These are phyloP conservation scores for Trichosporon asahii DNA, from an alignment of 1,284 basidiomycete species.

Conservation along the genomic window DNA sequence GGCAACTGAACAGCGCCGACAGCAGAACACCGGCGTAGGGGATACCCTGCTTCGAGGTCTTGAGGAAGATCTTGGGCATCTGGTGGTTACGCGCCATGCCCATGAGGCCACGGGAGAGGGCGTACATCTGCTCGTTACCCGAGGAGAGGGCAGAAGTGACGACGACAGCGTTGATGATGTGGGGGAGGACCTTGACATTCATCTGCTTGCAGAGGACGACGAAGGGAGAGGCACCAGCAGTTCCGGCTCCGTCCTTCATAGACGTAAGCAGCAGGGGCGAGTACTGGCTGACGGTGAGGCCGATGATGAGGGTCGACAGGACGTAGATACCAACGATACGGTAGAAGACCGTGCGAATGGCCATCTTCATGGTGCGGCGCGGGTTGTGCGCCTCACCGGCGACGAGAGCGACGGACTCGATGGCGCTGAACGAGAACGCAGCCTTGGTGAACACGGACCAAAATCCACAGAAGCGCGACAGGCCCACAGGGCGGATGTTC, in stretches of 20 bases:
- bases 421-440: conserved; percentile 41
- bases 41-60: conserved; percentile 61
- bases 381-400: conserved; percentile 59
- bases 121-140: conserved; percentile 31
- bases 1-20: conserved; percentile 60
- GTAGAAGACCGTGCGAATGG: conserved; percentile 66
- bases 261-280: conserved; percentile 50
- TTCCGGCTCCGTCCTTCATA: conserved; percentile 56
- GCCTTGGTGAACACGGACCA: conserved; percentile 57
- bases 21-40: conserved; percentile 63
- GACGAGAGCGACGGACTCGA: conserved; percentile 51
- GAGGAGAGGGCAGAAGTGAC: conserved; percentile 51
- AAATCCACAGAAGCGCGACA: conserved; percentile 58
- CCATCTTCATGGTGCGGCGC: conserved; percentile 66
- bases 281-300: conserved; percentile 48
- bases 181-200: conserved; percentile 69
- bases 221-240: conserved; percentile 72
- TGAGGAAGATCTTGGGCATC: conserved; percentile 58
- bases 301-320: conserved; percentile 21
- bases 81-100: conserved; percentile 57
- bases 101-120: conserved; percentile 51
- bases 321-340: conserved; percentile 65
- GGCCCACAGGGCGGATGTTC: conserved; percentile 19
- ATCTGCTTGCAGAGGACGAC: conserved; percentile 66
- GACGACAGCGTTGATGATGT: conserved; percentile 65